Evolutionary conservation across 2,329 filamentous ascomycete species (phyloP).

Genomic region (Parasarocladium wereldwijsianum): DNA sequence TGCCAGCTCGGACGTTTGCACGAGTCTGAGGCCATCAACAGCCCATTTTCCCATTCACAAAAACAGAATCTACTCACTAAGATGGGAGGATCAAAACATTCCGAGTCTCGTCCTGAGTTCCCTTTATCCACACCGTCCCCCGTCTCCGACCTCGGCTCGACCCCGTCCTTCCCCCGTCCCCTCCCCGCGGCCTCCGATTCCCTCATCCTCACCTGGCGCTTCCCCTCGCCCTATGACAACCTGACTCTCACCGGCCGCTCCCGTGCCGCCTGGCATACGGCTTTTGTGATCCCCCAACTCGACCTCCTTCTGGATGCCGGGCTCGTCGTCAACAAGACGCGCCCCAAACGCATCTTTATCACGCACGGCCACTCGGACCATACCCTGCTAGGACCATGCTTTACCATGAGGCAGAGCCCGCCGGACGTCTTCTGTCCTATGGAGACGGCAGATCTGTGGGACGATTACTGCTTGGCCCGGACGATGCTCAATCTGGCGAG

Average conservation of each 20-base stretch:
- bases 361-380: slow-evolving; percentile 36
- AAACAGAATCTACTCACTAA: too few species aligned
- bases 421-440: slow-evolving; percentile 30
- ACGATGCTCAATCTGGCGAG: slow-evolving; percentile 23
- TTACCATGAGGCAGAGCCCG: slow-evolving; percentile 26
- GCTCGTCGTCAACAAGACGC: slow-evolving; percentile 26
- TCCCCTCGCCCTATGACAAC: slow-evolving; percentile 26
- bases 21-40: too few species aligned
- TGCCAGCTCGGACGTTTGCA: too few species aligned
- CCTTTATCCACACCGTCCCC: too few species aligned
- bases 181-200: slow-evolving; percentile 27
- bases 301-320: slow-evolving; percentile 34
- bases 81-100: too few species aligned
- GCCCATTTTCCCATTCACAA: too few species aligned
- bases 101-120: too few species aligned
- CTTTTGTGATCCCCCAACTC: slow-evolving; percentile 33
- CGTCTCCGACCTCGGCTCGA: too few species aligned
- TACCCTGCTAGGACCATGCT: slow-evolving; percentile 25
- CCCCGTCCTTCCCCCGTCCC: slow-evolving; percentile 23
- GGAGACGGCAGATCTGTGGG: slow-evolving; percentile 22
- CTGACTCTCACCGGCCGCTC: slow-evolving; percentile 29
- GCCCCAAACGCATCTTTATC: slow-evolving; percentile 33
- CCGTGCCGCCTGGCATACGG: slow-evolving; percentile 35
- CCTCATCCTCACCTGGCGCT: slow-evolving; percentile 28
- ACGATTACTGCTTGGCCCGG: slow-evolving; percentile 24